Percentiles rank a stretch among this genome's conserved stretches.
Evolutionary conservation across 1,284 basidiomycete species (phyloP).

Genomic region (Spongispora temasekensis): DNA sequence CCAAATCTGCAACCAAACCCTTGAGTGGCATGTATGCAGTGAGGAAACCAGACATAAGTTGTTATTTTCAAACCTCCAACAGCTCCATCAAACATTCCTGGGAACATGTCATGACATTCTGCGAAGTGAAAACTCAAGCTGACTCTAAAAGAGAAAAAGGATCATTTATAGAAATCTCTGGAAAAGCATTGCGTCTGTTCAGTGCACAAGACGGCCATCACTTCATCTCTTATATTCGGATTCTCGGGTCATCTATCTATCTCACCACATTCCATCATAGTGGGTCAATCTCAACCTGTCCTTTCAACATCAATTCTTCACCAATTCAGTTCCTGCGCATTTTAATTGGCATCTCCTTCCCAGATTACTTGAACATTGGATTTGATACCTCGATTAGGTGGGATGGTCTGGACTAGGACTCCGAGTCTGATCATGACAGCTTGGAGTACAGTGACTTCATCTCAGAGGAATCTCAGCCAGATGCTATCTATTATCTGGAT

Average conservation of each 20-base stretch:
- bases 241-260: background rate
- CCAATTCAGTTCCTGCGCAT: background rate
- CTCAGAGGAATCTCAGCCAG: background rate
- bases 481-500: background rate
- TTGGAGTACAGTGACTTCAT: background rate
- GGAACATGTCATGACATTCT: background rate
- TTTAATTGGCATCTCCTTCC: background rate
- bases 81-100: background rate
- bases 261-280: background rate
- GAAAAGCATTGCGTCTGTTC: background rate
- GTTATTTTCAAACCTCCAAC: background rate
- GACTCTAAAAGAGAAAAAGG: background rate
- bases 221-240: background rate
- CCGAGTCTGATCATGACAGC: too few species aligned
- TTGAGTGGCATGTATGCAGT: background rate
- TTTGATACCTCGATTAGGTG: background rate
- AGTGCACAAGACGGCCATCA: background rate
- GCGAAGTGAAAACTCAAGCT: background rate
- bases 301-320: background rate
- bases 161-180: background rate
- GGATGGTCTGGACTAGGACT: background rate
- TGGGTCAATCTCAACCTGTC: background rate
- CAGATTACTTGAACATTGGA: background rate
- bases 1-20: background rate
- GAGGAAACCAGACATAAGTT: constrained; percentile 1